Evolutionary conservation across 176 grass and related monocot genomes (phyloP).

Genomic region (Oryza punctata): DNA sequence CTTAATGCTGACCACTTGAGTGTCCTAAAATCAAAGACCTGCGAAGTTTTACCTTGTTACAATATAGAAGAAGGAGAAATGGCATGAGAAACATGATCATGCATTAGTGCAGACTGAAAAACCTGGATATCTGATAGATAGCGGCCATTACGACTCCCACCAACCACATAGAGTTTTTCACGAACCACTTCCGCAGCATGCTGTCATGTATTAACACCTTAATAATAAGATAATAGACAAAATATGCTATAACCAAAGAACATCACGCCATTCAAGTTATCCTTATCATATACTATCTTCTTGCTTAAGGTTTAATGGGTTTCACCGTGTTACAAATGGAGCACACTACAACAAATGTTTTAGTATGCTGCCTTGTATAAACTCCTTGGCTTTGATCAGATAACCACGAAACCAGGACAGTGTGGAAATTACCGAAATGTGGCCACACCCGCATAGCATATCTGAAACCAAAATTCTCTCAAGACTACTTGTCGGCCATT

Average conservation of each 20-base stretch:
- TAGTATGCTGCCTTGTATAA: neutral
- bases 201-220: slow-evolving; percentile 40
- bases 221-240: neutral
- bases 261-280: neutral
- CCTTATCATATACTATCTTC: neutral
- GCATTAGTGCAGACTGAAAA: neutral
- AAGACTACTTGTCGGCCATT: neutral
- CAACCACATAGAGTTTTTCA: slow-evolving; percentile 78
- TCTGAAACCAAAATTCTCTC: neutral
- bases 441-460: neutral
- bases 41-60: slow-evolving; percentile 1
- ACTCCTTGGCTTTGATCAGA: neutral
- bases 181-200: slow-evolving; percentile 82
- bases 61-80: neutral
- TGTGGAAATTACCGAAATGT: neutral
- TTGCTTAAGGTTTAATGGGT: neutral
- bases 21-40: slow-evolving; percentile 91
- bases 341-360: neutral
- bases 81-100: neutral
- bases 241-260: neutral
- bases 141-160: slow-evolving; percentile 89
- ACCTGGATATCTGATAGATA: slow-evolving; percentile 93
- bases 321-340: neutral
- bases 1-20: slow-evolving; percentile 69
- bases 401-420: neutral